Conservation (phyloP, 2,329 filamentous ascomycete genomes). For the Seiridium unicorne region DNA sequence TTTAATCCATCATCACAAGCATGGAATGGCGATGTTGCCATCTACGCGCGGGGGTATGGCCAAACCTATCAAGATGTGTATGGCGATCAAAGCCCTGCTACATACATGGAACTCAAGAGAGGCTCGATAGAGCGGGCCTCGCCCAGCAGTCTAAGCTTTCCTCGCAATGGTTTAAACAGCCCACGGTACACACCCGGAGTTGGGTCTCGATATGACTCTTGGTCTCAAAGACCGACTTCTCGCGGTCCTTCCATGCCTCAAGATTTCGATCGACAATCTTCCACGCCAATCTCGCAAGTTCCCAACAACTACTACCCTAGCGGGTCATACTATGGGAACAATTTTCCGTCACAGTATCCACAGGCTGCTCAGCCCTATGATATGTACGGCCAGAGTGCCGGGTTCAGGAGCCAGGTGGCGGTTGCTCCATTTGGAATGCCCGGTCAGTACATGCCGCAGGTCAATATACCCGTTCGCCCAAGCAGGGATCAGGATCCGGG, state of each 20-base stretch:
- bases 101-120: slow-evolving; percentile 28
- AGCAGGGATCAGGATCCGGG: slow-evolving; percentile 57
- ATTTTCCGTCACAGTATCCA: slow-evolving; percentile 35
- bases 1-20: slow-evolving; percentile 46
- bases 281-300: slow-evolving; percentile 25
- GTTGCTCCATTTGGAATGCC: slow-evolving; percentile 30
- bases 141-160: slow-evolving; percentile 27
- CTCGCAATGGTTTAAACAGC: slow-evolving; percentile 27
- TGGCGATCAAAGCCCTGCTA: slow-evolving; percentile 24
- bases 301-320: slow-evolving; percentile 22
- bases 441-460: slow-evolving; percentile 22
- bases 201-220: slow-evolving; percentile 27
- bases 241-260: slow-evolving; percentile 31
- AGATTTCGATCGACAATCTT: slow-evolving; percentile 37
- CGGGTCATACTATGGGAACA: slow-evolving; percentile 27
- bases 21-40: slow-evolving; percentile 37
- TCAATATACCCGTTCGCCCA: slow-evolving; percentile 28
- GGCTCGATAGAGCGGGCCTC: slow-evolving; percentile 39
- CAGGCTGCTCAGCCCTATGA: slow-evolving; percentile 31
- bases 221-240: slow-evolving; percentile 31
- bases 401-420: slow-evolving; percentile 31
- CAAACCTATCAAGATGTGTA: slow-evolving; percentile 29
- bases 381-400: slow-evolving; percentile 30
- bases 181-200: slow-evolving; percentile 29
- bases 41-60: slow-evolving; percentile 12